Conservation (phyloP, 2,329 filamentous ascomycete genomes). For the Diaporthe sp. region DNA sequence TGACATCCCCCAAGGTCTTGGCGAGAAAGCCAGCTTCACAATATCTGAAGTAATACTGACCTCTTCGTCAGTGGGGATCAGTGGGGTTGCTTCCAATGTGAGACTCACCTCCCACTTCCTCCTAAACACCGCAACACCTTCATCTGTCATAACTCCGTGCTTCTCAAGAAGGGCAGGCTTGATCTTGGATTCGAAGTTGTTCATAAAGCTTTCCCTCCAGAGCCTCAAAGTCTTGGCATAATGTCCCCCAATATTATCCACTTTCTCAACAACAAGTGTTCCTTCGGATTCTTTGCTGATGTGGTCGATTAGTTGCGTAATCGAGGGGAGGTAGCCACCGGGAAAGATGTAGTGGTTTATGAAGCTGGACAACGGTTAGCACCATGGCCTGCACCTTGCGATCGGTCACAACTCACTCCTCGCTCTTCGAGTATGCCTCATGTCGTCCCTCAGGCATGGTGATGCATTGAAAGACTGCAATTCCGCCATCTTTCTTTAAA, state of each 20-base stretch:
- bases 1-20: conserved; percentile 80
- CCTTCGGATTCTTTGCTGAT: conserved; percentile 73
- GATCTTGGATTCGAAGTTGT: conserved; percentile 73
- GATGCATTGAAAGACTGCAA: conserved; percentile 82
- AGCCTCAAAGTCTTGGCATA: conserved; percentile 78
- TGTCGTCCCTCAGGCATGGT: conserved; percentile 81
- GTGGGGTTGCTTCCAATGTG: not conserved
- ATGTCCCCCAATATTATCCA: conserved; percentile 82
- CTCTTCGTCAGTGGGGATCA: conserved; percentile 36
- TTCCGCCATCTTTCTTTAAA: conserved; percentile 74
- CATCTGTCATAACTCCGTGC: conserved; percentile 70
- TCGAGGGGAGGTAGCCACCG: conserved; percentile 77
- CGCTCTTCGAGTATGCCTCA: conserved; percentile 73
- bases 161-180: conserved; percentile 70
- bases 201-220: conserved; percentile 77
- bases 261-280: conserved; percentile 73
- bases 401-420: conserved; percentile 63
- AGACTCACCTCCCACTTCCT: conserved; percentile 75
- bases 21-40: conserved; percentile 81
- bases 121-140: conserved; percentile 75
- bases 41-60: conserved; percentile 80
- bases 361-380: conserved; percentile 60
- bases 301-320: conserved; percentile 68
- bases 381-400: conserved; percentile 26
- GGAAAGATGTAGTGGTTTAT: conserved; percentile 85